phyloP scores from a whole-genome alignment of 441 rosid species.

The Pelargonium australe region DNA sequence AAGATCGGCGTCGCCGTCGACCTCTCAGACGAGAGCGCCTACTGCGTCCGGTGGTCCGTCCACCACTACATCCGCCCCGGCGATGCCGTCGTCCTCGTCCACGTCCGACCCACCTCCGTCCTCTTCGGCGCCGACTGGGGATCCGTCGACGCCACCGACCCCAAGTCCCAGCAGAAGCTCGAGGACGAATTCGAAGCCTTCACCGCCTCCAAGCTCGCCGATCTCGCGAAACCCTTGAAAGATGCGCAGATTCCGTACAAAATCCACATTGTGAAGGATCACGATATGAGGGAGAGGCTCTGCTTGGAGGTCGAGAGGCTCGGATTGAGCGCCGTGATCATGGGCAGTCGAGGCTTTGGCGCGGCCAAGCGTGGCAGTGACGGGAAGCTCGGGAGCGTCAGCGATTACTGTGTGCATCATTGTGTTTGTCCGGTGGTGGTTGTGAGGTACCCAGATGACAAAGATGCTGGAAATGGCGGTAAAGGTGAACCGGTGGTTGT shows the following conservation, averaged over 20 bases:
- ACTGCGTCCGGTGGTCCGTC: constrained; percentile 20
- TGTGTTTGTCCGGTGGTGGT: constrained; percentile 69
- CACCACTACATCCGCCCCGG: constrained; percentile 22
- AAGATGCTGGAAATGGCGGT: constrained; percentile 26
- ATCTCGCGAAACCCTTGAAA: constrained; percentile 17
- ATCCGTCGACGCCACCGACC: background rate
- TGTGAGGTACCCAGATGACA: constrained; percentile 46
- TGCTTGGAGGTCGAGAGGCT: constrained; percentile 24
- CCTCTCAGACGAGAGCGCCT: constrained; percentile 22
- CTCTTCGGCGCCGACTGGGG: constrained; percentile 24
- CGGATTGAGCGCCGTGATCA: constrained; percentile 20
- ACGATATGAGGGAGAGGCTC: constrained; percentile 22
- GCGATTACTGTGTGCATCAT: constrained; percentile 57
- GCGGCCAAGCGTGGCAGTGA: constrained; percentile 17
- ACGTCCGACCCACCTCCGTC: constrained; percentile 22
- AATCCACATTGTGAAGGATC: constrained; percentile 21
- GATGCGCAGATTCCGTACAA: constrained; percentile 20
- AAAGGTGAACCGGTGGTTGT: background rate
- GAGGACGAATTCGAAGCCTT: constrained; percentile 20
- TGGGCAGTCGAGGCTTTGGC: constrained; percentile 23
- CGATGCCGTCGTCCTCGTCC: constrained; percentile 21
- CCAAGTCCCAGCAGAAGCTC: background rate
- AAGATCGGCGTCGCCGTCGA: constrained; percentile 25
- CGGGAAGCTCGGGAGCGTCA: constrained; percentile 22
- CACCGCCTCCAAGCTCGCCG: constrained; percentile 15